Conservation (phyloP, 129 eudicot species). For the Lonicera japonica region DNA sequence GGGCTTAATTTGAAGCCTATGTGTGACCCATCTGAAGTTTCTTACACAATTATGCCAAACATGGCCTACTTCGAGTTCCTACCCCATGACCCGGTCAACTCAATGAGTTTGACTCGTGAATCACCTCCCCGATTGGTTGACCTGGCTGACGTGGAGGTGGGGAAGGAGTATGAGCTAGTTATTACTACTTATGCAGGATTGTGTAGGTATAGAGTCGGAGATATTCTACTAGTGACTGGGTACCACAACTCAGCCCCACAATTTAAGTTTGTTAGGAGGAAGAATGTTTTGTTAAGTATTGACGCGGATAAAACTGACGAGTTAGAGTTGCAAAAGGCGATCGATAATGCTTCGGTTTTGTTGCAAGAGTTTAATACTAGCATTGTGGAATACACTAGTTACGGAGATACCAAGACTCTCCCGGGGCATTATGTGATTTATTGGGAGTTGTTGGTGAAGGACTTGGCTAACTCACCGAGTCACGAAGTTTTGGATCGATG, state of each 20-base stretch:
- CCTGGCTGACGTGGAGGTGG: conserved; percentile 68
- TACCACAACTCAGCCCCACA: conserved; percentile 79
- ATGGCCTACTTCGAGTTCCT: conserved; percentile 87
- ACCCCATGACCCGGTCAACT: conserved; percentile 52
- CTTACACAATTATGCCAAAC: conserved; percentile 85
- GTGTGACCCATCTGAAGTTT: conserved; percentile 67
- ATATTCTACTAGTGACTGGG: conserved; percentile 65
- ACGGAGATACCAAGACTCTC: conserved; percentile 44
- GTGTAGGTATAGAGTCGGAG: conserved; percentile 81
- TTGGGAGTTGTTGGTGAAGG: conserved; percentile 66
- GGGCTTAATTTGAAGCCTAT: conserved; percentile 71
- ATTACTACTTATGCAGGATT: conserved; percentile 74
- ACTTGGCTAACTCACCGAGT: conserved; percentile 29
- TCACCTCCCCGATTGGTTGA: conserved; percentile 51
- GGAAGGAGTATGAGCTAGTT: conserved; percentile 81
- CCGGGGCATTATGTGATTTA: conserved; percentile 84
- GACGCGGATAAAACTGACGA: conserved; percentile 86
- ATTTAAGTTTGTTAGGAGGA: conserved; percentile 67
- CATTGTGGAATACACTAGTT: conserved; percentile 77
- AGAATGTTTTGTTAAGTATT: conserved; percentile 67
- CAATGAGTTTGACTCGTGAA: conserved; percentile 27
- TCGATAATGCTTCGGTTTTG: conserved; percentile 52
- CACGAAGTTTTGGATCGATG: conserved; percentile 40
- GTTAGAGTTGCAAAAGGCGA: conserved; percentile 58
- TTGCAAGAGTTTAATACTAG: conserved; percentile 40